These are phyloP conservation scores for Sisymbrium irio DNA, from an alignment of 345 rosid species.

Conservation along the genomic window DNA sequence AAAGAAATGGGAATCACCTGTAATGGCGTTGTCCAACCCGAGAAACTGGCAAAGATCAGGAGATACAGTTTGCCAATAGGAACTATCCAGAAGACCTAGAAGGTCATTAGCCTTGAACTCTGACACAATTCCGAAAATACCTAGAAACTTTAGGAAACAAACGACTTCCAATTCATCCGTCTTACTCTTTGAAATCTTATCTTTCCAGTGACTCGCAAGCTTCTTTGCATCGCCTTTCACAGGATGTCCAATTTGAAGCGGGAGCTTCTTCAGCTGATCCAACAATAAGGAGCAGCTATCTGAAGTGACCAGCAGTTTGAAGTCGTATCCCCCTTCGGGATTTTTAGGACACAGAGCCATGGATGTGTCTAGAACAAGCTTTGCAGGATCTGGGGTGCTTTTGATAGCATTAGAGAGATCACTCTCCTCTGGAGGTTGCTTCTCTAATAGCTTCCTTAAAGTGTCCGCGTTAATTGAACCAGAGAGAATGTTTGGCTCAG, in stretches of 20 bases:
- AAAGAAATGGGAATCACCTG: conserved; percentile 14
- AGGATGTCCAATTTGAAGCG: conserved; percentile 22
- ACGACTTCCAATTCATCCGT: conserved; percentile 36
- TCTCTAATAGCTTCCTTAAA: conserved; percentile 21
- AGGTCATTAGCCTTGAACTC: conserved; percentile 43
- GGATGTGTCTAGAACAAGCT: conserved; percentile 37
- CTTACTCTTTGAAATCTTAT: conserved; percentile 28
- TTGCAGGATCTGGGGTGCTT: conserved; percentile 42
- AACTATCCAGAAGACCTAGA: conserved; percentile 30
- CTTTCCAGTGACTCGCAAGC: conserved; percentile 39
- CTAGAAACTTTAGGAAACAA: conserved; percentile 43
- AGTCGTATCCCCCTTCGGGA: conserved; percentile 14
- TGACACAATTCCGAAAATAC: conserved; percentile 40
- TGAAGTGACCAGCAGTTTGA: conserved; percentile 25
- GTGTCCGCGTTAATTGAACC: conserved; percentile 1
- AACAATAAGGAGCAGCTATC: conserved; percentile 33
- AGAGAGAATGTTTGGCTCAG: neutral
- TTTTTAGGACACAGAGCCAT: conserved; percentile 20
- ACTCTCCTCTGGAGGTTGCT: conserved; percentile 15
- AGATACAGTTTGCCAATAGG: conserved; percentile 30
- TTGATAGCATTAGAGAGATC: conserved; percentile 32
- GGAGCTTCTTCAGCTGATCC: conserved; percentile 37
- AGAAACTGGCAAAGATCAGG: conserved; percentile 37
- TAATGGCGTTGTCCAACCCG: conserved; percentile 32
- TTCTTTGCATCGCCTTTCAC: conserved; percentile 34